Evolutionary conservation across 495 filamentous ascomycete genomes (phyloP).

Genomic region (Tuber brumale): DNA sequence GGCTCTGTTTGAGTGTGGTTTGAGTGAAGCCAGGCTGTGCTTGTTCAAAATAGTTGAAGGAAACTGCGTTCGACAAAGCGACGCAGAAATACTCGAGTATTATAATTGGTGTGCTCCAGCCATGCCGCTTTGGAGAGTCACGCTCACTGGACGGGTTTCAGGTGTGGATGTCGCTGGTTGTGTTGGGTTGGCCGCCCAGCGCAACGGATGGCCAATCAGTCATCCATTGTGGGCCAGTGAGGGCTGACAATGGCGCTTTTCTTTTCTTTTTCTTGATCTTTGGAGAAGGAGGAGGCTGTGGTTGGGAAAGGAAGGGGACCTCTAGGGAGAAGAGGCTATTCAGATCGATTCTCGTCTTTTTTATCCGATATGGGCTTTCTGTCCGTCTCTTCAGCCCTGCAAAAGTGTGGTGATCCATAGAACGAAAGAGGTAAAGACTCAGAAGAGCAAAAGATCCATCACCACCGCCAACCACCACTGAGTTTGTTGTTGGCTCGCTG

Average conservation of each 20-base stretch:
- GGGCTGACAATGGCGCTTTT: not conserved
- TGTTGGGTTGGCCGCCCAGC: not conserved
- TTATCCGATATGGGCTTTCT: not conserved
- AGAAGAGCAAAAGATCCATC: not conserved
- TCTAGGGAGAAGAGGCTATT: not conserved
- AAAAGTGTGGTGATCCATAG: slow-evolving; percentile 3
- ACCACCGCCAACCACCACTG: not conserved
- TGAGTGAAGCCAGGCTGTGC: not conserved
- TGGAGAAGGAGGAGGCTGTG: not conserved
- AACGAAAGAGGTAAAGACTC: not conserved
- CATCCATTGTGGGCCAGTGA: not conserved
- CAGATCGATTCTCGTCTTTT: slow-evolving; percentile 3
- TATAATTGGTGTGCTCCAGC: not conserved
- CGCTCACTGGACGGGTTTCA: not conserved
- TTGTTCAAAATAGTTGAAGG: not conserved
- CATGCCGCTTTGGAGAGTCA: not conserved
- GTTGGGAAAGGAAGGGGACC: not conserved
- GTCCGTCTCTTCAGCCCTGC: not conserved
- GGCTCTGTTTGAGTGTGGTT: not conserved
- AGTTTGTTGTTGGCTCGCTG: not conserved
- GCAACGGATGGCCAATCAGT: slow-evolving; percentile 1
- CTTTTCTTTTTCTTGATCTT: not conserved
- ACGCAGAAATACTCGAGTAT: not conserved
- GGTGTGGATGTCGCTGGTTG: not conserved
- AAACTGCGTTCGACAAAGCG: not conserved